Evolutionary conservation across 177 flowering plant species (phyloP), one percentile per base, ranked within the genome.

Genomic region (Vitis hybrid): DNA sequence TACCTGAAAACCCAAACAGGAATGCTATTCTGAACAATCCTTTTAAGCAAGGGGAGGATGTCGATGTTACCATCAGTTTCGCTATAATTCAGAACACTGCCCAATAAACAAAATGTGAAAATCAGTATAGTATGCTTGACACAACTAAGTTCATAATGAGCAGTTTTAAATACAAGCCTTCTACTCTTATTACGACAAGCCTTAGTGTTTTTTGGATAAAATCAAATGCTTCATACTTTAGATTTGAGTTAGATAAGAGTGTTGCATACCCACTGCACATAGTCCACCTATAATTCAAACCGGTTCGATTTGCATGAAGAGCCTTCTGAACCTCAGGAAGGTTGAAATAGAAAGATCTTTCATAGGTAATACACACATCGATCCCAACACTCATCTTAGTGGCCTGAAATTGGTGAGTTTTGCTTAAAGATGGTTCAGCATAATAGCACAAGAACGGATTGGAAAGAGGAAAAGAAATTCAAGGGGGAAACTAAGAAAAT

Each of bases 1-100:
- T 74, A 92, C 97, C 99, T 93, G 91, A 89, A 95, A 70, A 93
- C 71, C 98, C 97, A 91, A 60, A 93, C 89, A 14, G 88, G 97
- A 61, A 93, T 86, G 15, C 52, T 60, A 49, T 77, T 75, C 55
- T 81, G 78, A 52, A 91, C 72, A 19, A 95, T 93, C 74, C 75
- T 84, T 71, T 85, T 85, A 19, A 95, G 94, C 71, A 90, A 64
- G 2, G 98, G 98, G 73, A 93, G 90, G 13, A 93, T 93, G 84
- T 91, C 75, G 70, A 85, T 82, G 75, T 82, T 82, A n/a, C 80
- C 86, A 81, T 93, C 99, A 18, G 81, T 65, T 0, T 82, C 83
- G 17, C 60, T 89, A 80, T 95, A 93, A 60, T 90, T 74, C 61
- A 93, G 70, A 49, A 85, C 17, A 4, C 97, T 94, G 90, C 50